Conservation (phyloP, 306 rosid species). For the Prunus salicina region DNA sequence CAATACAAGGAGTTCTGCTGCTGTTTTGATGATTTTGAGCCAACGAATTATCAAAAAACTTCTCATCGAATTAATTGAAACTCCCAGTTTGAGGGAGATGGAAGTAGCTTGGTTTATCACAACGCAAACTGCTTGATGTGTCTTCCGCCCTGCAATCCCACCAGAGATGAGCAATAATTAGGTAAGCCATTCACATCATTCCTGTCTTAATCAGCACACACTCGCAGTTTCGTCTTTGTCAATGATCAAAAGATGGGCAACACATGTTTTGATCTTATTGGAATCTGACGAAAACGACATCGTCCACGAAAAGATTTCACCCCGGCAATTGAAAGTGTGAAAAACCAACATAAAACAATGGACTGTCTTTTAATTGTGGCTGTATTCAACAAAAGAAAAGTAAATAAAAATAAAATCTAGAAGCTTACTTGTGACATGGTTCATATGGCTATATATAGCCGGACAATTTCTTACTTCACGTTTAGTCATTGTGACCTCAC, state of each 20-base stretch:
- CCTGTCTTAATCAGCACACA: background rate
- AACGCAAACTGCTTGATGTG: too few relatives aligned
- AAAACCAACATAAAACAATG: too few relatives aligned
- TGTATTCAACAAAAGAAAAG: too few relatives aligned
- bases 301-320: background rate
- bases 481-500: conserved; percentile 28
- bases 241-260: background rate
- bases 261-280: background rate
- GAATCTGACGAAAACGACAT: background rate
- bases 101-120: too few relatives aligned
- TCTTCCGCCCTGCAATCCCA: background rate
- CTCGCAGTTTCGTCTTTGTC: background rate
- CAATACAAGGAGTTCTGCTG: background rate
- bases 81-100: too few relatives aligned
- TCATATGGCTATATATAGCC: background rate
- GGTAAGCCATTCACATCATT: conserved; percentile 20
- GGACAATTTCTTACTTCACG: conserved; percentile 16
- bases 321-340: too few relatives aligned
- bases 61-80: too few relatives aligned
- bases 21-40: too few relatives aligned
- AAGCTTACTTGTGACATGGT: background rate
- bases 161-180: background rate
- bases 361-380: too few relatives aligned
- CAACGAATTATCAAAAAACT: too few relatives aligned
- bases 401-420: background rate